These are phyloP conservation scores for Suhomyces kilbournensis DNA, from an alignment of 805 yeast genomes.

Conservation along the genomic window DNA sequence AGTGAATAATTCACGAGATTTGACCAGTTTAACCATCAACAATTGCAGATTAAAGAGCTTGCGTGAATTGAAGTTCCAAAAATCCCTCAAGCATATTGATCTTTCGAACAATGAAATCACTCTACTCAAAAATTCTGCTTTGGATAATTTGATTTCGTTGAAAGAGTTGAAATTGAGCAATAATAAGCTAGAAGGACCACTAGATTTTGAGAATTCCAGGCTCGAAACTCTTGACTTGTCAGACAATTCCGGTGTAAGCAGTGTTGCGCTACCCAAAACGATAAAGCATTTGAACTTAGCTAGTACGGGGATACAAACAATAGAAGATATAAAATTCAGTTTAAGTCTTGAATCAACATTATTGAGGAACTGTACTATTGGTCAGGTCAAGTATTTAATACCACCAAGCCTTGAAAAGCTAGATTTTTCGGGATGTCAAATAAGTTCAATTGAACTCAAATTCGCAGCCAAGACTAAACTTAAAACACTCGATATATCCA, in stretches of 20 bases:
- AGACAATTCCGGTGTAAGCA: background rate
- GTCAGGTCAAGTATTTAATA: background rate
- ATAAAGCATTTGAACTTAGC: background rate
- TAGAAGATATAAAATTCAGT: background rate
- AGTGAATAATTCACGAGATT: slow-evolving; percentile 2
- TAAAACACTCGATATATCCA: background rate
- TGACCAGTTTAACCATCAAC: background rate
- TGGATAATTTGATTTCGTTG: background rate
- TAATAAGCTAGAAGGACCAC: background rate
- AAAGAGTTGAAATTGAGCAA: slow-evolving; percentile 1
- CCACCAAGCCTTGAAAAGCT: background rate
- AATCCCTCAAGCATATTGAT: slow-evolving; percentile 2
- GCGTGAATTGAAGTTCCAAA: slow-evolving; percentile 1
- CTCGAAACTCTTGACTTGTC: background rate
- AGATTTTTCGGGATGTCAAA: background rate
- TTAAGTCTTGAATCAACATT: background rate
- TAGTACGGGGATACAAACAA: background rate
- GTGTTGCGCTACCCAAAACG: background rate
- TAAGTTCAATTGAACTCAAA: background rate
- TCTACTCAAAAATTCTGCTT: background rate
- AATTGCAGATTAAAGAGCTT: slow-evolving; percentile 7
- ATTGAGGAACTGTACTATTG: background rate
- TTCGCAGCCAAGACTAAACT: background rate
- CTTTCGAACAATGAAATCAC: slow-evolving; percentile 3
- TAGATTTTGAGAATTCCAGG: background rate